Conservation (phyloP, 352 stramenopile species). For the Globisporangium polare region DNA sequence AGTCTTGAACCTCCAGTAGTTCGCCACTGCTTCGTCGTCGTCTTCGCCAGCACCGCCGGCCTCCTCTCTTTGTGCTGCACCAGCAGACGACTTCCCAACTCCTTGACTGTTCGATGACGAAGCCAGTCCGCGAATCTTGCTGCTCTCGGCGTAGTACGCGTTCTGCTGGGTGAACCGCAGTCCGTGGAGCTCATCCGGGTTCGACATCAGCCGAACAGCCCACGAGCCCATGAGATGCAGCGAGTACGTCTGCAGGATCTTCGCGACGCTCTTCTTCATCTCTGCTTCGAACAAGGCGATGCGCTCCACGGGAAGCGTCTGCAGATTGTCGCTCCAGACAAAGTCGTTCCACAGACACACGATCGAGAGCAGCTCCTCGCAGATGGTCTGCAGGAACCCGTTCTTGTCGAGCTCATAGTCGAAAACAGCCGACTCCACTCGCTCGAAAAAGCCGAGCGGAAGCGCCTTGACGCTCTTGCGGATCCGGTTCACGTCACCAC, state of each 20-base stretch:
- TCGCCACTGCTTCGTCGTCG: slow-evolving; percentile 26
- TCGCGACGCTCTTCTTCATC: slow-evolving; percentile 54
- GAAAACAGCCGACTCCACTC: slow-evolving; percentile 41
- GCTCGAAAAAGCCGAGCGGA: slow-evolving; percentile 39
- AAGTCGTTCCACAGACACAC: slow-evolving; percentile 80
- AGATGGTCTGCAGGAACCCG: slow-evolving; percentile 54
- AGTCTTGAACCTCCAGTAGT: slow-evolving; percentile 46
- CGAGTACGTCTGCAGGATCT: slow-evolving; percentile 56
- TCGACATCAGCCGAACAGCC: slow-evolving; percentile 36
- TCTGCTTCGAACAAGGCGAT: slow-evolving; percentile 59
- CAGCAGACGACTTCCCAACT: slow-evolving; percentile 9
- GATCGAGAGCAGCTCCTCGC: slow-evolving; percentile 67
- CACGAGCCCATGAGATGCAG: slow-evolving; percentile 58
- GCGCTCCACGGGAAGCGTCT: slow-evolving; percentile 37
- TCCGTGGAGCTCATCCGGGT: slow-evolving; percentile 39
- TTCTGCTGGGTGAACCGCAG: slow-evolving; percentile 69
- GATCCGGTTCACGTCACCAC: slow-evolving; percentile 17
- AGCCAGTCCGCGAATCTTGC: slow-evolving; percentile 15
- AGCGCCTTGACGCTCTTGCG: slow-evolving; percentile 16
- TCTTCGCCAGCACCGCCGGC: slow-evolving; percentile 4
- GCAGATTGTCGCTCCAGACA: slow-evolving; percentile 59
- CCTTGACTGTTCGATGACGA: slow-evolving; percentile 11
- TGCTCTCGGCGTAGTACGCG: slow-evolving; percentile 65
- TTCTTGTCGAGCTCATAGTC: slow-evolving; percentile 69
- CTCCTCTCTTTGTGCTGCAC: background rate